phyloP scores from a whole-genome alignment of 2,329 filamentous ascomycete genomes.

The Botryosphaeria dothidea region DNA sequence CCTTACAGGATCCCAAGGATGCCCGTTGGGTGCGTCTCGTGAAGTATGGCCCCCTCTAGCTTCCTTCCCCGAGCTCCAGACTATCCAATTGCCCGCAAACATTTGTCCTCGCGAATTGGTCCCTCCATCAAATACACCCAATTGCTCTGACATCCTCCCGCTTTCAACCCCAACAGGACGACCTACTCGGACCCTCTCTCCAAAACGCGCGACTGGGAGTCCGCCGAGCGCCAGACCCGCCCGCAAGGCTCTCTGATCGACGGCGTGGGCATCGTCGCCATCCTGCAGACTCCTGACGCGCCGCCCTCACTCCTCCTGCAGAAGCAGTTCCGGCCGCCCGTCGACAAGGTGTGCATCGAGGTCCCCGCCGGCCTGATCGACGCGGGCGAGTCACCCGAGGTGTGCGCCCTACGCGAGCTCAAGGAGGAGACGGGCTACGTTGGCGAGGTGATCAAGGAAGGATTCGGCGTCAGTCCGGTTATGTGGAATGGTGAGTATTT shows the following conservation, averaged over 20 bases:
- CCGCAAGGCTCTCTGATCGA: conserved; percentile 65
- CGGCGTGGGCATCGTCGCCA: conserved; percentile 71
- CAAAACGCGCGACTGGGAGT: conserved; percentile 67
- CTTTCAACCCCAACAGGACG: conserved; percentile 27
- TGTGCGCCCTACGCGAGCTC: conserved; percentile 61
- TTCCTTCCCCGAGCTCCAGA: not conserved
- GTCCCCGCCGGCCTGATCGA: conserved; percentile 65
- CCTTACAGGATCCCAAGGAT: conserved; percentile 36
- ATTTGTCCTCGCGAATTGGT: not conserved
- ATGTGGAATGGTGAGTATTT: conserved; percentile 44
- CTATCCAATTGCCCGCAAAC: not conserved
- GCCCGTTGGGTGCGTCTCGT: conserved; percentile 43
- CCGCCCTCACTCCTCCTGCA: conserved; percentile 40
- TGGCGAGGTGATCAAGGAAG: conserved; percentile 42
- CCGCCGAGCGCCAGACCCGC: conserved; percentile 69
- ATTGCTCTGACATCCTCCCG: not conserved
- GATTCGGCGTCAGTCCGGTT: conserved; percentile 39
- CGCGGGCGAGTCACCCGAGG: conserved; percentile 57
- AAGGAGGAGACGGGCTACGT: conserved; percentile 67
- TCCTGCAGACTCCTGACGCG: conserved; percentile 50
- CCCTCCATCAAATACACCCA: not conserved
- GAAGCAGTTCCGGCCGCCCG: conserved; percentile 61
- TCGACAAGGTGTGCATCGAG: conserved; percentile 62
- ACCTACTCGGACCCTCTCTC: conserved; percentile 65
- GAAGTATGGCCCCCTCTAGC: conserved; percentile 30